Evolutionary conservation across 768 basidiomycete species (phyloP).

Genomic region (Scleroderma bovista): DNA sequence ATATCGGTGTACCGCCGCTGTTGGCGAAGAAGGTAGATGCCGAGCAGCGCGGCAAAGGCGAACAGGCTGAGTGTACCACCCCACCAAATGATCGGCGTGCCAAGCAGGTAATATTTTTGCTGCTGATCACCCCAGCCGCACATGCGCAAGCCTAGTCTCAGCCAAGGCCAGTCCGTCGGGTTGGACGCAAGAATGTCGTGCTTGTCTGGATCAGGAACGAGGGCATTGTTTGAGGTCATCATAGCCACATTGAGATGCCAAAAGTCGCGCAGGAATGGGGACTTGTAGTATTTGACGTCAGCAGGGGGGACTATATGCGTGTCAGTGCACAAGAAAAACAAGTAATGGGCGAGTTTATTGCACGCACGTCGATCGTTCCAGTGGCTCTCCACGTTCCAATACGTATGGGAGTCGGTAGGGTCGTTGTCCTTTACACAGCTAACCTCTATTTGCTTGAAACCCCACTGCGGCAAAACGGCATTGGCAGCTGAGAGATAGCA

Average conservation of each 20-base stretch:
- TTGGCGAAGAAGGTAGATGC: constrained; percentile 68
- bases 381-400: constrained; percentile 98
- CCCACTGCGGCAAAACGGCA: constrained; percentile 91
- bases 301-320: constrained; percentile 67
- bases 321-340: background rate
- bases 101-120: constrained; percentile 89
- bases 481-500: constrained; percentile 92
- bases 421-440: constrained; percentile 88
- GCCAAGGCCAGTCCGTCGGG: constrained; percentile 91
- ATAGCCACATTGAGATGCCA: constrained; percentile 99
- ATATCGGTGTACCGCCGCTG: constrained; percentile 92
- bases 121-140: constrained; percentile 91
- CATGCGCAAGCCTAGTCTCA: constrained; percentile 90
- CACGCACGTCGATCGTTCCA: constrained; percentile 90
- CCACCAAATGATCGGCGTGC: constrained; percentile 95
- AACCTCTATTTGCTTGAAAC: constrained; percentile 98
- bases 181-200: constrained; percentile 94
- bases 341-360: background rate
- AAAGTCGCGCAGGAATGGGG: constrained; percentile 94
- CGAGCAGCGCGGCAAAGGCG: constrained; percentile 45
- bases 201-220: constrained; percentile 96
- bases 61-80: constrained; percentile 63
- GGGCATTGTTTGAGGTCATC: constrained; percentile 99
- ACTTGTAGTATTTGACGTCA: constrained; percentile 76
- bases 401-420: constrained; percentile 74